Evolutionary conservation across 345 rosid genomes (phyloP).

Genomic region (Zanthoxylum bungeanum): DNA sequence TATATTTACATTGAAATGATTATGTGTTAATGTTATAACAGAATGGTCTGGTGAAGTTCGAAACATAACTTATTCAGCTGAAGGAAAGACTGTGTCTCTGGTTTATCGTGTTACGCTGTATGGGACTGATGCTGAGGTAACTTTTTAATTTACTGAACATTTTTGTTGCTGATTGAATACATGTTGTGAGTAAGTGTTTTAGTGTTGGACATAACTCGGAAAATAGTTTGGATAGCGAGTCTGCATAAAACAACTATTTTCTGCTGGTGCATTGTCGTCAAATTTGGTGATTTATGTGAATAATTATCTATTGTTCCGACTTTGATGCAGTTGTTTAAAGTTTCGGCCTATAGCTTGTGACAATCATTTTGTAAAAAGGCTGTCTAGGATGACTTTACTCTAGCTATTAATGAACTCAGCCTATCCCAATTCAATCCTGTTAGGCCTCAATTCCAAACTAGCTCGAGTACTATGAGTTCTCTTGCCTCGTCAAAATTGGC

Average conservation of each 20-base stretch:
- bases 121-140: slow-evolving; percentile 91
- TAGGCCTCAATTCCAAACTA: not conserved
- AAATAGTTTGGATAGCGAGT: too few species aligned
- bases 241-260: too few species aligned
- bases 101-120: slow-evolving; percentile 78
- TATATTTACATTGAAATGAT: too few species aligned
- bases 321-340: too few species aligned
- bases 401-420: too few species aligned
- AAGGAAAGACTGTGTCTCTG: slow-evolving; percentile 73
- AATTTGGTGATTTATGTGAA: not conserved
- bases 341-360: not conserved
- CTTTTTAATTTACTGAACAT: not conserved
- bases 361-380: too few species aligned
- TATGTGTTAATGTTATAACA: too few species aligned
- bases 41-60: slow-evolving; percentile 94
- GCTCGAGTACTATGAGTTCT: too few species aligned
- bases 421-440: too few species aligned
- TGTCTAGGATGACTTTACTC: too few species aligned
- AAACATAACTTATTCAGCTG: slow-evolving; percentile 67
- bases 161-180: not conserved
- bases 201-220: too few species aligned
- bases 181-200: not conserved
- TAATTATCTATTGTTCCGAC: not conserved
- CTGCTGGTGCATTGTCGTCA: not conserved
- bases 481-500: too few species aligned